A percentile compares a stretch with the other conserved stretches of the same genome.
Evolutionary conservation across 768 basidiomycete genomes (phyloP).

Genomic region (Suillus subaureus): DNA sequence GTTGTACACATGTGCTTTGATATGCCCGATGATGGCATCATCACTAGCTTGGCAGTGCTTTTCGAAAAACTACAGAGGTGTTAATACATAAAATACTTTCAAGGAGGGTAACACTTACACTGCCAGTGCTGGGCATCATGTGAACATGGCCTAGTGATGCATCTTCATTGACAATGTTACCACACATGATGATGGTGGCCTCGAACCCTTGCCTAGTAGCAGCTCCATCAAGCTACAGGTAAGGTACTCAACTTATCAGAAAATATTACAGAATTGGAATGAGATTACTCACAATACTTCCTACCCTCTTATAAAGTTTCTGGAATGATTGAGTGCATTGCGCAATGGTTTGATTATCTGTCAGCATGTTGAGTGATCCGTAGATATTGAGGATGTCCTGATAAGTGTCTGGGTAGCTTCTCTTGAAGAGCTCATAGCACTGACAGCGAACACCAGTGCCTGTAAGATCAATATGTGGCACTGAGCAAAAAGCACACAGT

Average conservation of each 20-base stretch:
- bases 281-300: neutral
- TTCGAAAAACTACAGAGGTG: too few species aligned
- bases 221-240: slow-evolving; percentile 7
- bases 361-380: neutral
- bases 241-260: neutral
- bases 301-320: neutral
- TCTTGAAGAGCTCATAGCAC: neutral
- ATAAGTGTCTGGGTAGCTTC: neutral
- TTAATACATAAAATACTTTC: too few species aligned
- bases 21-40: too few species aligned
- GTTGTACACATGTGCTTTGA: too few species aligned
- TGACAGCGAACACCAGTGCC: neutral
- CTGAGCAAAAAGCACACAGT: neutral
- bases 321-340: neutral
- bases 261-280: neutral
- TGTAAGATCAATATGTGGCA: neutral
- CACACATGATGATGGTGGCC: slow-evolving; percentile 11
- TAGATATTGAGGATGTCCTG: neutral
- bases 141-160: slow-evolving; percentile 2
- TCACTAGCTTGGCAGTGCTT: too few species aligned
- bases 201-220: slow-evolving; percentile 13
- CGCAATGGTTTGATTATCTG: neutral
- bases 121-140: neutral
- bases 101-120: neutral
- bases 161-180: slow-evolving; percentile 14